Evolutionary conservation across 768 basidiomycete genomes (phyloP), one percentile per base, ranked within the genome.

Genomic region (Leucosporidium scottii): DNA sequence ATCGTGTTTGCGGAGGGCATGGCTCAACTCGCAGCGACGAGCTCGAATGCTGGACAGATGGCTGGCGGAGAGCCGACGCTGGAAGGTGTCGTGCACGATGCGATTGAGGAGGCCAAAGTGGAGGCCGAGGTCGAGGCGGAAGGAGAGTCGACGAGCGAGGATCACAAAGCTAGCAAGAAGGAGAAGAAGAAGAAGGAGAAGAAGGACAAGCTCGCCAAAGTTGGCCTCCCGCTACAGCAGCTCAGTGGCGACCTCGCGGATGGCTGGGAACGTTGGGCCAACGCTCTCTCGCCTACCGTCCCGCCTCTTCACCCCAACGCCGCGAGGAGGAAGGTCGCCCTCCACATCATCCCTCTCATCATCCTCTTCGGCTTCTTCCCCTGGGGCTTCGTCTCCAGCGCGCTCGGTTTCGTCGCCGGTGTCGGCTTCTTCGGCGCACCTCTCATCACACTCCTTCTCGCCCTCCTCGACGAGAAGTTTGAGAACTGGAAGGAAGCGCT

Each of bases 381-480:
- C 6, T 21, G n/a, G 39, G 59, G n/a, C 1, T 28, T 59, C 18
- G 15, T 59, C 13, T 17, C 27, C 25, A 5, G 17, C 39, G 36
- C 47, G 18, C 20, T 48, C n/a, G 48, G 27, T 4, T 25, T 30
- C 21, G 59, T 44, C 25, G n/a, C 28, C 2, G 59, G 59, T 9
- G 21, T 60, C 4, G 39, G n/a, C 4, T 60, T 60, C 59, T 60
- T 60, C 18, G 59, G n/a, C 21, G 59, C 21, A 7, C 59, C 59
- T 20, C 17, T 49, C 25, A 28, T 60, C 15, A 17, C 20, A 4
- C 59, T 18, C 4, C 7, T n/a, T 6, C 18, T 28, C 17, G 18
- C 27, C 17, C n/a, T 47, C 9, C 36, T 44, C 21, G 39, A 44
- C 59, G 18, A 60, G 9, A 49, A 25, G 44, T 8, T 28, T 9